Percentiles rank a stretch among this genome's conserved stretches.
Conservation (phyloP, 2,329 filamentous ascomycete genomes). For the Xylogone sp. region DNA sequence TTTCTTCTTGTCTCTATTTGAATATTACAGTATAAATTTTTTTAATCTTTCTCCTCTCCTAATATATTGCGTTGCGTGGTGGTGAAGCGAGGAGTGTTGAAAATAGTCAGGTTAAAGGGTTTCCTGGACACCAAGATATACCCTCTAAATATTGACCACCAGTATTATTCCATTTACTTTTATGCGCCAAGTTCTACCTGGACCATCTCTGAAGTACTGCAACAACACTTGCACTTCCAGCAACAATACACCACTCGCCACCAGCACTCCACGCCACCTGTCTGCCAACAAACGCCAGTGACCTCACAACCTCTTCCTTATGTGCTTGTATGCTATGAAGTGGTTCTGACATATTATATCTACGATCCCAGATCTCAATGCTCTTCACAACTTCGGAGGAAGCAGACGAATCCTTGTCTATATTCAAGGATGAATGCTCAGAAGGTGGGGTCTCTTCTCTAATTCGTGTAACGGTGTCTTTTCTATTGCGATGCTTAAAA, state of each 20-base stretch:
- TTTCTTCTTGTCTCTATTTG: too few species aligned
- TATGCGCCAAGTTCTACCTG: conserved; percentile 7
- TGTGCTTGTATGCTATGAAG: conserved; percentile 14
- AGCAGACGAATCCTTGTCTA: conserved; percentile 4
- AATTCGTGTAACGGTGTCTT: conserved; percentile 1
- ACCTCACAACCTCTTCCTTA: conserved; percentile 17
- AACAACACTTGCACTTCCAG: conserved; percentile 21
- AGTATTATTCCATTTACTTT: background rate
- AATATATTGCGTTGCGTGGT: too few species aligned
- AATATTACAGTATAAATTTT: too few species aligned
- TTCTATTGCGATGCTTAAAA: conserved; percentile 9
- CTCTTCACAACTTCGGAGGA: conserved; percentile 8
- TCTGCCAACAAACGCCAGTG: conserved; percentile 18
- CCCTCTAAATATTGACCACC: background rate
- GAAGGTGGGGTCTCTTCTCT: conserved; percentile 5
- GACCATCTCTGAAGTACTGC: conserved; percentile 15
- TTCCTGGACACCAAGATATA: background rate
- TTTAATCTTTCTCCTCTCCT: too few species aligned
- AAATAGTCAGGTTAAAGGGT: too few species aligned
- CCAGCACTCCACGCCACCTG: conserved; percentile 25
- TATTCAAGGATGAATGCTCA: conserved; percentile 3
- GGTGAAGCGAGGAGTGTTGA: too few species aligned
- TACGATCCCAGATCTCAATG: conserved; percentile 16
- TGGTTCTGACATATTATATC: conserved; percentile 18
- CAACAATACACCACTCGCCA: conserved; percentile 27